Evolutionary conservation across 352 stramenopile species (phyloP).

Genomic region (Aphanomyces invadans): DNA sequence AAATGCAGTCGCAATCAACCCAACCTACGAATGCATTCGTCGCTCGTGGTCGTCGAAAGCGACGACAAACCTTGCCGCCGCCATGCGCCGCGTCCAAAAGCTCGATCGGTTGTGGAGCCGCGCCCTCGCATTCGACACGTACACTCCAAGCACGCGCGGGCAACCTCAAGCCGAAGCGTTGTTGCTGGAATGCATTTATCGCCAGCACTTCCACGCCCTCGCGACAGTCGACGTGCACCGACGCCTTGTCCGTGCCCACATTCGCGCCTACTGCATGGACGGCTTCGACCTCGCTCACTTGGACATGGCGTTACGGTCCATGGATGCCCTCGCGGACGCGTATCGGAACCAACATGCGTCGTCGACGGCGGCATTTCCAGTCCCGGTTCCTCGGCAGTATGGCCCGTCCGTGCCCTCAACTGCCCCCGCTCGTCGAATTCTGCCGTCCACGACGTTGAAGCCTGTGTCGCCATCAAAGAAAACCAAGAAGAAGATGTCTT

Average conservation of each 20-base stretch:
- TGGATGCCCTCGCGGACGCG: not conserved
- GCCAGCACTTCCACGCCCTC: conserved; percentile 2
- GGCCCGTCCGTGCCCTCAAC: conserved; percentile 12
- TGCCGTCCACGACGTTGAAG: not conserved
- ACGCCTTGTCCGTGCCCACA: conserved; percentile 9
- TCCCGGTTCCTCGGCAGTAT: not conserved
- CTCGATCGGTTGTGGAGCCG: not conserved
- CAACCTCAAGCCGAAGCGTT: conserved; percentile 5
- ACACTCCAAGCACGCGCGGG: not conserved
- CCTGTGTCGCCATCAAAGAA: not conserved
- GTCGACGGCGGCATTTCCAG: not conserved
- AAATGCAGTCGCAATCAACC: conserved; percentile 3
- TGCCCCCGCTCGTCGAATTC: not conserved
- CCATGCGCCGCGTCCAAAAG: conserved; percentile 8
- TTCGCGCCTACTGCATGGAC: conserved; percentile 9
- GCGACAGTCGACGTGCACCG: conserved; percentile 7
- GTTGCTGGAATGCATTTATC: conserved; percentile 10
- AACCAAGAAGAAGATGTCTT: not conserved
- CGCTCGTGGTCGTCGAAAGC: not conserved
- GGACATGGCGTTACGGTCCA: not conserved
- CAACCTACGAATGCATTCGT: conserved; percentile 15
- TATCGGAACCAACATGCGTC: not conserved
- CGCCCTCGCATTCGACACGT: conserved; percentile 9
- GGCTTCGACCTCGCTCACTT: conserved; percentile 13
- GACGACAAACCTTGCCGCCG: conserved; percentile 1